Conservation (phyloP, 2,329 filamentous ascomycete genomes). For the Pseudocercospora pini-densiflorae region DNA sequence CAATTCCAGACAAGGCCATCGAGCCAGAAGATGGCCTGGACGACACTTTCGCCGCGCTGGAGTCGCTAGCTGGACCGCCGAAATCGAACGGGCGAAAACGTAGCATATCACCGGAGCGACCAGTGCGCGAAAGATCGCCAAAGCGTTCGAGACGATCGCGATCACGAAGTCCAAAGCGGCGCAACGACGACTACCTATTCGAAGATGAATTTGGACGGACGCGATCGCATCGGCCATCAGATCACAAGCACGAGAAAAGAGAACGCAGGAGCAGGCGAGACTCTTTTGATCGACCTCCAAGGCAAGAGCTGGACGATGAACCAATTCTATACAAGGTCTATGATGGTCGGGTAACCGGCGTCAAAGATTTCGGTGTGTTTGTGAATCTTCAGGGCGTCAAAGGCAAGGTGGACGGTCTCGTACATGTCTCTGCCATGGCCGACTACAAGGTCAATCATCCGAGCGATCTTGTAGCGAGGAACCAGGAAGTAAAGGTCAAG, state of each 20-base stretch:
- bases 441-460: conserved; percentile 90
- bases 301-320: conserved; percentile 69
- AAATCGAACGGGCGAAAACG: conserved; percentile 60
- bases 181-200: conserved; percentile 57
- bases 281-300: conserved; percentile 66
- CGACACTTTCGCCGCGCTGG: conserved; percentile 90
- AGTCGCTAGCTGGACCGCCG: conserved; percentile 76
- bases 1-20: conserved; percentile 74
- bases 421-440: conserved; percentile 88
- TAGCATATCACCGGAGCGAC: conserved; percentile 61
- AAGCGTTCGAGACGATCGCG: conserved; percentile 49
- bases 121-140: conserved; percentile 45
- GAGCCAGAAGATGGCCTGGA: conserved; percentile 68
- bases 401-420: conserved; percentile 88
- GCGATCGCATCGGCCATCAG: conserved; percentile 47
- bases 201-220: conserved; percentile 64
- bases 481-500: conserved; percentile 90
- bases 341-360: conserved; percentile 82
- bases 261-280: conserved; percentile 56
- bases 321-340: conserved; percentile 88
- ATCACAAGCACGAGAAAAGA: conserved; percentile 49
- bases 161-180: conserved; percentile 52
- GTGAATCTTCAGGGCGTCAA: conserved; percentile 87
- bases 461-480: conserved; percentile 79
- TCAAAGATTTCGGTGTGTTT: conserved; percentile 96